A percentile compares a stretch with the other conserved stretches of the same genome.
phyloP scores from a whole-genome alignment of 768 basidiomycete genomes.

The Gloeostereum incarnatum region DNA sequence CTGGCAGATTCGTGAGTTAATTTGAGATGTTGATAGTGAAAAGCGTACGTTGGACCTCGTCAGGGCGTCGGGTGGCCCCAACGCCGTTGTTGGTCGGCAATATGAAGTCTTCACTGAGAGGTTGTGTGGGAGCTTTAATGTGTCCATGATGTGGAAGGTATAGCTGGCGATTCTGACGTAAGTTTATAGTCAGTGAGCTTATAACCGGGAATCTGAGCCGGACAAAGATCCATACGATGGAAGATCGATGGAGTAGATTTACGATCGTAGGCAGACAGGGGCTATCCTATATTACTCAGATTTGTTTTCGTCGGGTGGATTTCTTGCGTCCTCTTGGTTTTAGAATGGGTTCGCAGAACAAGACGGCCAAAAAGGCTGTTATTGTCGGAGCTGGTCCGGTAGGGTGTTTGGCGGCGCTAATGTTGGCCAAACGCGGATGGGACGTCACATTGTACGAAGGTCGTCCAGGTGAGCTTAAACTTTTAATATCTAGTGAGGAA shows the following conservation, averaged over 20 bases:
- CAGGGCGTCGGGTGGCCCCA: constrained; percentile 26
- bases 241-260: constrained; percentile 1
- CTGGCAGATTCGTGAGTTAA: constrained; percentile 22
- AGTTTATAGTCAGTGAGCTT: too few relatives aligned
- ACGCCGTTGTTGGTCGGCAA: constrained; percentile 46
- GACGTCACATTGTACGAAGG: constrained; percentile 70
- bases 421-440: constrained; percentile 86
- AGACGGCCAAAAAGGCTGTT: constrained; percentile 35
- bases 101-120: constrained; percentile 44
- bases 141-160: too few relatives aligned
- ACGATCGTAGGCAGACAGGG: neutral
- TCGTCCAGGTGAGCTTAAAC: constrained; percentile 50
- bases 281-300: too few relatives aligned
- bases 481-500: neutral
- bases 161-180: too few relatives aligned
- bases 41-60: constrained; percentile 16
- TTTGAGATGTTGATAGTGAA: neutral
- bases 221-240: neutral
- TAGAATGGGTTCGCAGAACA: constrained; percentile 3
- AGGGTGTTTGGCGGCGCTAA: constrained; percentile 83
- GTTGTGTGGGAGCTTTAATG: too few relatives aligned
- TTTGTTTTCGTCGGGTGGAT: too few relatives aligned
- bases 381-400: constrained; percentile 90
- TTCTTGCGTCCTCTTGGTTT: too few relatives aligned
- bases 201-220: too few relatives aligned